Conservation (phyloP, 257 asterid species). For the Fraxinus anomala region DNA sequence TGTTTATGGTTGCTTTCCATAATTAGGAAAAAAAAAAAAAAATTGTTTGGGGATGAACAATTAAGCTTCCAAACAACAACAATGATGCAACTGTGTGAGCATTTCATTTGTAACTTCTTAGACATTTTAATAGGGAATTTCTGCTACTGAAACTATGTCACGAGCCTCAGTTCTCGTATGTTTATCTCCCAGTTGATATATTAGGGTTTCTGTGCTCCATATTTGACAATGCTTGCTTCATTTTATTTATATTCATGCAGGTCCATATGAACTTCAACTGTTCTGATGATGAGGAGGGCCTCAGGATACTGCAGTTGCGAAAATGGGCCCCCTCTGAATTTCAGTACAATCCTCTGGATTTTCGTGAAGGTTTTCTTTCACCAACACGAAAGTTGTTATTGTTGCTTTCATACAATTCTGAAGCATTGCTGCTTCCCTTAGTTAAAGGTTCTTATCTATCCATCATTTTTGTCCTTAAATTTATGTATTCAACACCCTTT, state of each 20-base stretch:
- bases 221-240: not conserved
- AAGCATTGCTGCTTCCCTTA: slow-evolving; percentile 75
- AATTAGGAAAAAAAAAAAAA: no score
- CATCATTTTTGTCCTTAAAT: slow-evolving; percentile 15
- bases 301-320: slow-evolving; percentile 71
- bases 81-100: not conserved
- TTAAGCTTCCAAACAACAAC: not conserved
- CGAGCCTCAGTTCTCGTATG: not conserved
- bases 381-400: slow-evolving; percentile 71
- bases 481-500: slow-evolving; percentile 8
- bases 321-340: slow-evolving; percentile 76
- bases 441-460: slow-evolving; percentile 55
- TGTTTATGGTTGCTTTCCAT: no score
- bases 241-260: slow-evolving; percentile 32
- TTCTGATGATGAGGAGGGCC: slow-evolving; percentile 49
- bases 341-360: slow-evolving; percentile 64
- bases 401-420: slow-evolving; percentile 60
- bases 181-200: not conserved
- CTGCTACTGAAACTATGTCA: not conserved
- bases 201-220: not conserved
- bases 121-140: not conserved
- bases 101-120: not conserved
- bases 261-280: slow-evolving; percentile 43
- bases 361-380: slow-evolving; percentile 82
- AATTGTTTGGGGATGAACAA: not conserved